Evolutionary conservation across 768 basidiomycete genomes (phyloP), one percentile per base, ranked within the genome.

Genomic region (Suillus sp.): DNA sequence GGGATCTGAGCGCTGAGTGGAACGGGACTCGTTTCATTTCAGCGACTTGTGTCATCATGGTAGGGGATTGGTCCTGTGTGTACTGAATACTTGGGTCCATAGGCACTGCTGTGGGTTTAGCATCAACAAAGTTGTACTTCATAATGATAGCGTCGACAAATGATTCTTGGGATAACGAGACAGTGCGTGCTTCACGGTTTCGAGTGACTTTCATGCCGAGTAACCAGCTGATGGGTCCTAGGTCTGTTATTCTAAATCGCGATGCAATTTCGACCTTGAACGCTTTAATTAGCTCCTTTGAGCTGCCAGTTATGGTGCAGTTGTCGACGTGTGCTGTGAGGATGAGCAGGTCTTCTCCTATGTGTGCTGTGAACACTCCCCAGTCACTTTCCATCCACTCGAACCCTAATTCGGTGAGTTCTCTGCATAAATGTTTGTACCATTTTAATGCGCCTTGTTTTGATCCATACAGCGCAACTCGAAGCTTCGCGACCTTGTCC

Each of bases 1-100:
- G 65, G 2, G 68, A 72, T 1, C 76, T 70, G 2, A 78, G 69
- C 2, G 66, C 64, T 22, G 71, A 34, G 34, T 6, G 34, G 7
- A 34, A 34, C 7, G 8, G 34, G 3, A 34, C 34, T 8, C 34
- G 1, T 8, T 34, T 34, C 34, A 34, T 34, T 8, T 34, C 34
- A 5, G 34, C 7, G 34, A 34, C 7, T 8, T 57, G 45, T 14
- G 38, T 51, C 40, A 14, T 42, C 16, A 13, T 34, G 20, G 61
- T 57, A 7, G 8, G 64, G 3, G 14, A 20, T 56, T 42, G 45
- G 27, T 48, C 50, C 25, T 20, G 35, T 27, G 30, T 38, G 9
- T 38, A 61, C 59, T 35, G 32, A 1, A 20, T 60, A 64, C 50
- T 63, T 2, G 63, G 48, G 4, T 67, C 63, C 6, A 66, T 61